These are phyloP conservation scores for Backusella luteola DNA, from an alignment of 192 early-diverging fungal species.

Conservation along the genomic window DNA sequence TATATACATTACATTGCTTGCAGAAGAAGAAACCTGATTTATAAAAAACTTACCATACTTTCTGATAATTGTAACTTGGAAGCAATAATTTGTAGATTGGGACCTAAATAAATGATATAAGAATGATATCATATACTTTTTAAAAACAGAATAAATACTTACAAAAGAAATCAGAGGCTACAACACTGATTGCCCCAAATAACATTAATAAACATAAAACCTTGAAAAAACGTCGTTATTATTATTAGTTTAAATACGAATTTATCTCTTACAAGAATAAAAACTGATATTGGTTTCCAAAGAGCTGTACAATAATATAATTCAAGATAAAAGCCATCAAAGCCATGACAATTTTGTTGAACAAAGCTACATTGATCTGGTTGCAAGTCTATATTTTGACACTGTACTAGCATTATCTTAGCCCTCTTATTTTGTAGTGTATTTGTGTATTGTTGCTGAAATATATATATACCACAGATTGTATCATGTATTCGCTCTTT, in stretches of 20 bases:
- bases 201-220: constrained; percentile 53
- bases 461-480: background rate
- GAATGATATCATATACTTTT: background rate
- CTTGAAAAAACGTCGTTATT: constrained; percentile 15
- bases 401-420: constrained; percentile 2
- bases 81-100: constrained; percentile 81
- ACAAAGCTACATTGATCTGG: constrained; percentile 57
- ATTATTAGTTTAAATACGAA: background rate
- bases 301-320: constrained; percentile 50
- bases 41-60: constrained; percentile 54
- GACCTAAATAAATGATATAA: constrained; percentile 43
- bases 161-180: constrained; percentile 80
- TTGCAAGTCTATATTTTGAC: constrained; percentile 13
- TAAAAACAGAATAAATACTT: constrained; percentile 11
- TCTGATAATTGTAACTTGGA: constrained; percentile 74
- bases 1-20: background rate
- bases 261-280: constrained; percentile 36
- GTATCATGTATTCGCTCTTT: background rate
- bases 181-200: constrained; percentile 68
- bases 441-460: background rate
- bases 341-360: constrained; percentile 56
- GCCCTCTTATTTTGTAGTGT: background rate
- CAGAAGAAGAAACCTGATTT: background rate
- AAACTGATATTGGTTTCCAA: constrained; percentile 31
- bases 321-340: constrained; percentile 50